These are phyloP conservation scores for Candida pseudoviswanathii DNA, from an alignment of 1,139 yeast species.

Conservation along the genomic window DNA sequence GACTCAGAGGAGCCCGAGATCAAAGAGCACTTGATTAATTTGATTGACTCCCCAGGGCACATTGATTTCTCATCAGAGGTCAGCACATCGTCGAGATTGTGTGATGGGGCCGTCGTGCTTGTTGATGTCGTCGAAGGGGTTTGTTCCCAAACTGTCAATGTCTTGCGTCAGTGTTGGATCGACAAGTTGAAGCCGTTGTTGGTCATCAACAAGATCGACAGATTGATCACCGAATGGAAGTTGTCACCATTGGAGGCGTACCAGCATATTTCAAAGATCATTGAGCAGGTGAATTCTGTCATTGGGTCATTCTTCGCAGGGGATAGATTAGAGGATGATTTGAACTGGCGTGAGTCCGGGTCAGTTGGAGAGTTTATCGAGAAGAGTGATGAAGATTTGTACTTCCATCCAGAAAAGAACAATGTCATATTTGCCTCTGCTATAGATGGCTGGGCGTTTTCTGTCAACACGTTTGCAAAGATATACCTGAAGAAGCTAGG, in stretches of 20 bases:
- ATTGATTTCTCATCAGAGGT: conserved; percentile 97
- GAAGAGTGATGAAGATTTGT: conserved; percentile 78
- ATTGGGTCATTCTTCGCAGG: conserved; percentile 93
- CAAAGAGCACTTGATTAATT: conserved; percentile 80
- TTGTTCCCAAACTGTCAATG: conserved; percentile 94
- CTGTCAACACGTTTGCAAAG: conserved; percentile 83
- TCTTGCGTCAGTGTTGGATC: conserved; percentile 92
- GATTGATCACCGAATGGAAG: conserved; percentile 80
- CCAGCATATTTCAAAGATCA: conserved; percentile 69
- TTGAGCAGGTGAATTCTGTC: conserved; percentile 94
- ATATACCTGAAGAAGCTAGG: conserved; percentile 86
- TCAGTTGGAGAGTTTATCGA: conserved; percentile 64
- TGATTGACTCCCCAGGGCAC: conserved; percentile 98
- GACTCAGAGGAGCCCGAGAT: conserved; percentile 43
- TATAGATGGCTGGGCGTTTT: conserved; percentile 97
- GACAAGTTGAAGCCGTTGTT: conserved; percentile 87
- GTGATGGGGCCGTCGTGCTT: conserved; percentile 94
- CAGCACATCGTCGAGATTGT: conserved; percentile 89
- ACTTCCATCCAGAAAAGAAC: conserved; percentile 86
- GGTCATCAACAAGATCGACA: conserved; percentile 91
- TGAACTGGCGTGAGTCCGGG: conserved; percentile 75
- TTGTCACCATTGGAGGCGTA: conserved; percentile 86
- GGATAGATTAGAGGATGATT: conserved; percentile 89
- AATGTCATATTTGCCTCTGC: conserved; percentile 96
- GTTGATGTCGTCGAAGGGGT: conserved; percentile 99